phyloP scores from a whole-genome alignment of 176 grass and related monocot genomes.

The Oryza coarctata region DNA sequence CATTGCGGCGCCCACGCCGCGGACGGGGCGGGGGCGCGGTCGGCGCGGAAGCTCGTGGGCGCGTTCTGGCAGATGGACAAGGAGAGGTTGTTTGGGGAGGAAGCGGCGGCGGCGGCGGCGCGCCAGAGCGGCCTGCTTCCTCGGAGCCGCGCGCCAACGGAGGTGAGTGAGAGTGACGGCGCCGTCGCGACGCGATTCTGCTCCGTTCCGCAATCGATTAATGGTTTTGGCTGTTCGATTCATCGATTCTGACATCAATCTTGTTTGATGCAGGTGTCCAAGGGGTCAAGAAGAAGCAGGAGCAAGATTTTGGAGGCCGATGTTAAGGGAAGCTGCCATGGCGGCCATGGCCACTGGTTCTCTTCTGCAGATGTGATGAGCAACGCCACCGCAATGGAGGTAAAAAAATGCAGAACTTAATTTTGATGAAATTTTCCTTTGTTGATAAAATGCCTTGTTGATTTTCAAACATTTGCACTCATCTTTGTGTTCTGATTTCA shows the following conservation, averaged over 20 bases:
- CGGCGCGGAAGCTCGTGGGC: conserved; percentile 70
- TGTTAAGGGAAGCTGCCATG: conserved; percentile 33
- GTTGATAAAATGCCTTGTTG: no score
- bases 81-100: conserved; percentile 33
- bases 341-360: conserved; percentile 6
- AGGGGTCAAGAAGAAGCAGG: conserved; percentile 38
- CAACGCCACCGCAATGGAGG: conserved; percentile 49
- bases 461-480: not conserved
- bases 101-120: not conserved
- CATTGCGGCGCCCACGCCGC: conserved; percentile 23
- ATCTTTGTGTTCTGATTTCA: not conserved
- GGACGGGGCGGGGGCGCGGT: conserved; percentile 19
- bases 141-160: conserved; percentile 30
- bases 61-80: conserved; percentile 72
- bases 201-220: not conserved
- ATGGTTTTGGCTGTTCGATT: not conserved
- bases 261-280: conserved; percentile 31
- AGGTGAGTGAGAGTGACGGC: conserved; percentile 22
- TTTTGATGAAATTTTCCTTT: not conserved
- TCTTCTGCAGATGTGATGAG: conserved; percentile 32
- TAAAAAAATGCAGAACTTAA: conserved; percentile 5
- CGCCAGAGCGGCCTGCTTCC: conserved; percentile 27
- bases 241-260: not conserved
- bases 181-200: no score
- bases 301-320: conserved; percentile 41